Conservation (phyloP, 2,329 filamentous ascomycete genomes). For the Beauveria varroae region DNA sequence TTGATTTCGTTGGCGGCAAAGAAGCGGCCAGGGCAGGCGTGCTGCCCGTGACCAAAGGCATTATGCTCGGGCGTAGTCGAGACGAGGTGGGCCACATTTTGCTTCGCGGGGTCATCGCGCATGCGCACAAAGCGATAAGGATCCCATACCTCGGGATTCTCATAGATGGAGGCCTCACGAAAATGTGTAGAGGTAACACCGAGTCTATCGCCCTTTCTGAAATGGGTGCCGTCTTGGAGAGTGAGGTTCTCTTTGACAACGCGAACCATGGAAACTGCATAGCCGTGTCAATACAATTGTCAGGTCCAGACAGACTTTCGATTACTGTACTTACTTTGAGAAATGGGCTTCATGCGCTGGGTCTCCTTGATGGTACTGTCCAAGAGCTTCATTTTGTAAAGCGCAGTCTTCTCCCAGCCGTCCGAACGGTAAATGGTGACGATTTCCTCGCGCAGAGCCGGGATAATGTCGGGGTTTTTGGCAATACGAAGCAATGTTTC, state of each 20-base stretch:
- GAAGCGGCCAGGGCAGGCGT: slow-evolving; percentile 47
- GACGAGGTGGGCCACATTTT: slow-evolving; percentile 32
- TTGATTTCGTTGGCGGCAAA: slow-evolving; percentile 47
- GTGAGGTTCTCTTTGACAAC: slow-evolving; percentile 5
- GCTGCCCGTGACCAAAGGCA: slow-evolving; percentile 46
- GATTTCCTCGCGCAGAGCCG: slow-evolving; percentile 35
- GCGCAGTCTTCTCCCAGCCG: slow-evolving; percentile 36
- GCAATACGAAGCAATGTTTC: slow-evolving; percentile 27
- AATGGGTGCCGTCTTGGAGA: slow-evolving; percentile 11
- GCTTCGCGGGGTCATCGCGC: slow-evolving; percentile 27
- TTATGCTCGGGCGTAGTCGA: slow-evolving; percentile 41
- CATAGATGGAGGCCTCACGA: slow-evolving; percentile 21
- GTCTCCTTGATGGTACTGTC: slow-evolving; percentile 46
- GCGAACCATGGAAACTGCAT: slow-evolving; percentile 9
- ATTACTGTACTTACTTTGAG: slow-evolving; percentile 15
- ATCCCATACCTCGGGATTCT: slow-evolving; percentile 32
- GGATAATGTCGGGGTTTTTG: slow-evolving; percentile 28
- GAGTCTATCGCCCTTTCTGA: slow-evolving; percentile 7
- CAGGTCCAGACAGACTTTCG: too few relatives aligned
- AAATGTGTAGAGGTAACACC: slow-evolving; percentile 2
- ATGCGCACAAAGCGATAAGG: slow-evolving; percentile 37
- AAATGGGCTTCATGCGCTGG: slow-evolving; percentile 37
- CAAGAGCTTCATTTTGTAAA: slow-evolving; percentile 36
- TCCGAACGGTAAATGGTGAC: slow-evolving; percentile 5
- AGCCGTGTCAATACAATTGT: too few relatives aligned